phyloP scores from a whole-genome alignment of 352 stramenopile genomes.

The Pythium phragmiticola region DNA sequence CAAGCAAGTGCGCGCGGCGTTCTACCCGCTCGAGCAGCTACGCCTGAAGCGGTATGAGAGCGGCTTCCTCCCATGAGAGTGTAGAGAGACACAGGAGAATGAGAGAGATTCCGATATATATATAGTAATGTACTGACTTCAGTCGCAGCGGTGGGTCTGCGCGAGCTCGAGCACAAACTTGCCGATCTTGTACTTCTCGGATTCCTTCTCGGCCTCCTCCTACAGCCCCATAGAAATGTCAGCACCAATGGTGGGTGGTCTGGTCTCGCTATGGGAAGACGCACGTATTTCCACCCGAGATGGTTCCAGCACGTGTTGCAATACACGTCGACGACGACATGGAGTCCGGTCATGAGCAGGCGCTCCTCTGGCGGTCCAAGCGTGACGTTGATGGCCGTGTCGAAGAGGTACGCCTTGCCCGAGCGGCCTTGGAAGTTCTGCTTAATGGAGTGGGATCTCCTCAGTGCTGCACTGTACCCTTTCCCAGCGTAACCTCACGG shows the following conservation, averaged over 20 bases:
- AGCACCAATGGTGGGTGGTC: not conserved
- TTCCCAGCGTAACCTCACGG: not conserved
- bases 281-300: conserved; percentile 94
- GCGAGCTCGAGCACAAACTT: conserved; percentile 97
- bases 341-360: conserved; percentile 92
- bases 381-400: conserved; percentile 91
- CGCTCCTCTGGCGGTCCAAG: conserved; percentile 88
- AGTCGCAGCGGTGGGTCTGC: conserved; percentile 59
- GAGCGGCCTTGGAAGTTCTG: conserved; percentile 79
- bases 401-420: conserved; percentile 93
- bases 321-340: conserved; percentile 93
- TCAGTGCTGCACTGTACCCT: conserved; percentile 1
- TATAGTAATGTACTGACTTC: conserved; percentile 2
- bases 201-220: conserved; percentile 90
- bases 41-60: conserved; percentile 47
- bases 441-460: not conserved
- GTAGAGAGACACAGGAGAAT: not conserved
- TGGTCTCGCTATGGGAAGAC: conserved; percentile 1
- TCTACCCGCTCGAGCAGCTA: conserved; percentile 54
- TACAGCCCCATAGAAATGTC: conserved; percentile 20
- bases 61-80: conserved; percentile 30
- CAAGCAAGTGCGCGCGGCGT: conserved; percentile 67
- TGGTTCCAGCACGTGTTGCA: conserved; percentile 91
- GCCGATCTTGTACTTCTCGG: conserved; percentile 96
- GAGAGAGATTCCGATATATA: conserved; percentile 1